Evolutionary conservation across 2,329 filamentous ascomycete species (phyloP).

Genomic region (Hyphodiscus sp.): DNA sequence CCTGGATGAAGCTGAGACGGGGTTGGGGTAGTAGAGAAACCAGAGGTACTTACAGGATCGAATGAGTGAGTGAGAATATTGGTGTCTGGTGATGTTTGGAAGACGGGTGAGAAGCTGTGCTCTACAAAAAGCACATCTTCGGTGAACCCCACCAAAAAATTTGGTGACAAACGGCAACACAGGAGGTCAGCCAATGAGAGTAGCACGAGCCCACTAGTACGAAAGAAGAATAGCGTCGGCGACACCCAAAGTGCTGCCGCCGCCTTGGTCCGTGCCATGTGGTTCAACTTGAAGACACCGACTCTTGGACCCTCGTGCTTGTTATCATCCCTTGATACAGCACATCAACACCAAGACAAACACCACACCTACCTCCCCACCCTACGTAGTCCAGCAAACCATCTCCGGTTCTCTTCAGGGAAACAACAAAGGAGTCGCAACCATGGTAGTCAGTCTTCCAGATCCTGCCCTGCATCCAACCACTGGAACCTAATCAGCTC

Average conservation of each 20-base stretch:
- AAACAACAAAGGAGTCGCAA: slow-evolving; percentile 15
- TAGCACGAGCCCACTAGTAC: too few species aligned
- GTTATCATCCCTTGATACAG: not conserved
- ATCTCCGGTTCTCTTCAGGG: not conserved
- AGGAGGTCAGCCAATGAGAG: too few species aligned
- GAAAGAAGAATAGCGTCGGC: too few species aligned
- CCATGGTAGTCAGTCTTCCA: slow-evolving; percentile 35
- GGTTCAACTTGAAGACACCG: not conserved
- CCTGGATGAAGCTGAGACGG: not conserved
- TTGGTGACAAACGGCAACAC: too few species aligned
- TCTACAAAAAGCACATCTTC: not conserved
- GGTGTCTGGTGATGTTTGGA: not conserved
- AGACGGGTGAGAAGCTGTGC: not conserved
- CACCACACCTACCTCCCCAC: not conserved
- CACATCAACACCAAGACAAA: not conserved
- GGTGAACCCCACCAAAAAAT: not conserved
- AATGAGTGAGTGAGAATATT: not conserved
- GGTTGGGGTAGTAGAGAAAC: not conserved
- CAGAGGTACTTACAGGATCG: not conserved
- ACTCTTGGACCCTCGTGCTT: not conserved
- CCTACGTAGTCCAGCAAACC: not conserved
- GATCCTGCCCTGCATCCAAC: slow-evolving; percentile 20
- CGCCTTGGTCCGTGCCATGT: not conserved
- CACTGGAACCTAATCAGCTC: slow-evolving; percentile 37
- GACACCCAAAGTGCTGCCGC: too few species aligned